Evolutionary conservation across 768 basidiomycete species (phyloP).

Genomic region (Floccularia luteovirens): DNA sequence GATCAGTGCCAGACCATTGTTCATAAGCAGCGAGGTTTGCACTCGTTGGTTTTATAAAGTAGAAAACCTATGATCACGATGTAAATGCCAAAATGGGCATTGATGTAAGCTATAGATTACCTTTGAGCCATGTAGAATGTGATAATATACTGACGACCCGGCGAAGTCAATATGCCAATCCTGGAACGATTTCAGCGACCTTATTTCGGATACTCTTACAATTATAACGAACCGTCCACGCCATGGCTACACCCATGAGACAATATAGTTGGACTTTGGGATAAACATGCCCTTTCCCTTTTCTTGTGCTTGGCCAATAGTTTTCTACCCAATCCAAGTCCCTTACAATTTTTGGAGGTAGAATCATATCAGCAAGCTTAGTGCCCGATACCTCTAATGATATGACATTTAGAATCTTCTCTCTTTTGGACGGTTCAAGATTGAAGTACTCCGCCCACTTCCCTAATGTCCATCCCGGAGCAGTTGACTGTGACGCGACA

Average conservation of each 20-base stretch:
- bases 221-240: slow-evolving; percentile 78
- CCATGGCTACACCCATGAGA: slow-evolving; percentile 88
- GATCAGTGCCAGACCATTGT: slow-evolving; percentile 87
- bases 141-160: slow-evolving; percentile 96
- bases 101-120: slow-evolving; percentile 29
- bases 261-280: slow-evolving; percentile 97
- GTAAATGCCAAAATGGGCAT: not conserved
- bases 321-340: slow-evolving; percentile 97
- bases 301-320: slow-evolving; percentile 81
- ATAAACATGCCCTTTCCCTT: slow-evolving; percentile 65
- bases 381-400: slow-evolving; percentile 91
- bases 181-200: slow-evolving; percentile 26
- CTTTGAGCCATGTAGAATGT: slow-evolving; percentile 82
- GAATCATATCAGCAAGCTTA: slow-evolving; percentile 65
- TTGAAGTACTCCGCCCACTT: slow-evolving; percentile 89
- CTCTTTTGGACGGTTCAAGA: slow-evolving; percentile 55
- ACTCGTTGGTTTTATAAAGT: slow-evolving; percentile 87
- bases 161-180: slow-evolving; percentile 99
- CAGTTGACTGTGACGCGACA: slow-evolving; percentile 80
- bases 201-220: not conserved
- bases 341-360: slow-evolving; percentile 77
- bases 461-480: slow-evolving; percentile 82
- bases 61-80: slow-evolving; percentile 63
- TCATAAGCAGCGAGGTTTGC: slow-evolving; percentile 88
- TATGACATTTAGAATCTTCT: slow-evolving; percentile 93